A percentile compares a stretch with the other conserved stretches of the same genome.
Conservation (phyloP, 2,329 filamentous ascomycete genomes). For the Graphium sp. region DNA sequence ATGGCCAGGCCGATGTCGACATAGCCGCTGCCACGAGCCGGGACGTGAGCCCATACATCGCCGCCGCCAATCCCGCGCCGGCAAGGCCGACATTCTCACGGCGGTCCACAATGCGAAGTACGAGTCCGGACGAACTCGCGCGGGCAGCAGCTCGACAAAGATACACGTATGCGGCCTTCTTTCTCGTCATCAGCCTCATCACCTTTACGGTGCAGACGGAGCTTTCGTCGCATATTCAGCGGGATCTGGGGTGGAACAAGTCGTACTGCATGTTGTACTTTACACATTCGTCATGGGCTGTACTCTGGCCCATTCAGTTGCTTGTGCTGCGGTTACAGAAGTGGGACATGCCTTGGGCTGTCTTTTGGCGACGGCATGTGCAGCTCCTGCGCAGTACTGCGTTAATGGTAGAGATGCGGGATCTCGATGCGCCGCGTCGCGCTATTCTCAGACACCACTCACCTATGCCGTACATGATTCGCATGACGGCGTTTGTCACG, state of each 20-base stretch:
- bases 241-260: slow-evolving; percentile 86
- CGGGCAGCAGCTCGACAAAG: slow-evolving; percentile 46
- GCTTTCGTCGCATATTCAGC: slow-evolving; percentile 87
- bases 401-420: slow-evolving; percentile 74
- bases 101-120: slow-evolving; percentile 57
- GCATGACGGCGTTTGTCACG: slow-evolving; percentile 68
- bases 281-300: slow-evolving; percentile 83
- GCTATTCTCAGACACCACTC: slow-evolving; percentile 17
- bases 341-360: slow-evolving; percentile 59
- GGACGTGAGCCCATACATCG: no score
- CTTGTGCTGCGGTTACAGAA: slow-evolving; percentile 66
- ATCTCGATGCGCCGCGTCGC: slow-evolving; percentile 44
- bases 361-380: slow-evolving; percentile 61
- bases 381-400: slow-evolving; percentile 34
- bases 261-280: slow-evolving; percentile 99
- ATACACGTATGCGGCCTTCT: slow-evolving; percentile 76
- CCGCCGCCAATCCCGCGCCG: no score
- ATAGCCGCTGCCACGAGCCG: no score
- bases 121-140: slow-evolving; percentile 43
- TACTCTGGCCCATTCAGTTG: slow-evolving; percentile 79
- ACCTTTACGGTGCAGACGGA: slow-evolving; percentile 92
- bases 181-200: slow-evolving; percentile 66
- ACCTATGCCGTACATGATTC: slow-evolving; percentile 53
- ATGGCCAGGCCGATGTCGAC: no score
- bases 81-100: slow-evolving; percentile 12